Evolutionary conservation across 495 filamentous ascomycete genomes (phyloP).

Genomic region (Tuber aestivum): DNA sequence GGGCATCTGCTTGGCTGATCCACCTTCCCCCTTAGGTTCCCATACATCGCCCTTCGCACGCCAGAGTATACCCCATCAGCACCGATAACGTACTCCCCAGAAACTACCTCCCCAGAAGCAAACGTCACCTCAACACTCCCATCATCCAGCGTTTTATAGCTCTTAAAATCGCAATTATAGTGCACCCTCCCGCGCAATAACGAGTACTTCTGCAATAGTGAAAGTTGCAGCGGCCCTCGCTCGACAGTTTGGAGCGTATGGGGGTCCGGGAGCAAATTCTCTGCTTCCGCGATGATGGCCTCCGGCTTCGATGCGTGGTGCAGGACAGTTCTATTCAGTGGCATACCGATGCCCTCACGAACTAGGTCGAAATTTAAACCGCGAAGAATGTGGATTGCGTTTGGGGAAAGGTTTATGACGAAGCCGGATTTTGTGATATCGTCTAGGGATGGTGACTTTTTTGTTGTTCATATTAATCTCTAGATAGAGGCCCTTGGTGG

Average conservation of each 20-base stretch:
- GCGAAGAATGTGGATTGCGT: constrained; percentile 18
- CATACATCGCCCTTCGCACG: constrained; percentile 23
- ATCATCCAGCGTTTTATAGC: not conserved
- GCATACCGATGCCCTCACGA: constrained; percentile 12
- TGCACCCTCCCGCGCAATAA: constrained; percentile 9
- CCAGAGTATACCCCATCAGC: constrained; percentile 24
- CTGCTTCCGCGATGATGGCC: not conserved
- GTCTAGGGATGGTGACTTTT: constrained; percentile 3
- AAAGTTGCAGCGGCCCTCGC: constrained; percentile 17
- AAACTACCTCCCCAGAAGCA: constrained; percentile 3
- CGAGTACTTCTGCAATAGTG: constrained; percentile 12
- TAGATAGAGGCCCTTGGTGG: not conserved
- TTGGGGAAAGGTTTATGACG: constrained; percentile 23
- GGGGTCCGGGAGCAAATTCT: constrained; percentile 19
- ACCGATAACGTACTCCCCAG: constrained; percentile 19
- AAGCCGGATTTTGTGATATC: constrained; percentile 24
- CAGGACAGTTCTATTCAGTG: constrained; percentile 15
- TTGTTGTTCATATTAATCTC: not conserved
- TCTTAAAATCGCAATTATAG: constrained; percentile 9
- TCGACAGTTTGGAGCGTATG: constrained; percentile 24
- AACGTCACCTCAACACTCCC: constrained; percentile 1
- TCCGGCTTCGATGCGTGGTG: constrained; percentile 10
- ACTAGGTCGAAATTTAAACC: constrained; percentile 17
- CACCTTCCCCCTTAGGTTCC: not conserved
- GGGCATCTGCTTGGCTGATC: constrained; percentile 13